Percentiles rank a stretch among this genome's conserved stretches.
Evolutionary conservation across 2,329 filamentous ascomycete species (phyloP).

Genomic region (Bipolaris bicolor): DNA sequence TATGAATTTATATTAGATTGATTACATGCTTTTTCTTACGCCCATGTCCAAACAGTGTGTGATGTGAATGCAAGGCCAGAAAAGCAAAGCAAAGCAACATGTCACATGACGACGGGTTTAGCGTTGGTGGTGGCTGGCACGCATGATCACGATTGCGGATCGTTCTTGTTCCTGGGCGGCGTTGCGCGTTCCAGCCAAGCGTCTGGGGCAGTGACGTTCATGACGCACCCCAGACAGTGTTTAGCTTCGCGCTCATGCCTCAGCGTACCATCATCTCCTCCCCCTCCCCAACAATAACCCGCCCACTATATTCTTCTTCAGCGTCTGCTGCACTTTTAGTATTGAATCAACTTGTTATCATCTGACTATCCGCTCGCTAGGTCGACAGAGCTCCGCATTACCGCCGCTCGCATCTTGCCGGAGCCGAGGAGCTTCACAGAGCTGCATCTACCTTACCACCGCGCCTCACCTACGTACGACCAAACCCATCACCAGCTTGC

Average conservation of each 20-base stretch:
- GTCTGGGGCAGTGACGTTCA: conserved; percentile 26
- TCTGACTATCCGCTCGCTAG: conserved; percentile 2
- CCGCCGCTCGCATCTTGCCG: background rate
- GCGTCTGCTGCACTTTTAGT: background rate
- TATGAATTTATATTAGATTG: conserved; percentile 23
- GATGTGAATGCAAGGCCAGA: too few relatives aligned
- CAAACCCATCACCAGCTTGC: conserved; percentile 1
- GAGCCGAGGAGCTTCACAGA: conserved; percentile 3
- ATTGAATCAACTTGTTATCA: background rate
- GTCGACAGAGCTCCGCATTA: background rate
- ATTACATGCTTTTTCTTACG: background rate
- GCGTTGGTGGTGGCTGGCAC: conserved; percentile 9
- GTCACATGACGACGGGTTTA: background rate
- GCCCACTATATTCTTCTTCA: background rate
- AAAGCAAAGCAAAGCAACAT: background rate
- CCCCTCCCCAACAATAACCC: background rate
- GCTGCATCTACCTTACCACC: conserved; percentile 25
- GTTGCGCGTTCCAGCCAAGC: conserved; percentile 15
- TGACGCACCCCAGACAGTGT: conserved; percentile 18
- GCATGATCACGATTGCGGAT: conserved; percentile 18
- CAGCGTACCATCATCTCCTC: conserved; percentile 8
- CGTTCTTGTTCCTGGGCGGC: conserved; percentile 23
- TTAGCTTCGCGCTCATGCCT: conserved; percentile 18
- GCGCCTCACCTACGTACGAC: conserved; percentile 2
- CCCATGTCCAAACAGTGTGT: background rate